phyloP scores from a whole-genome alignment of 768 basidiomycete species.

The Suillus plorans region DNA sequence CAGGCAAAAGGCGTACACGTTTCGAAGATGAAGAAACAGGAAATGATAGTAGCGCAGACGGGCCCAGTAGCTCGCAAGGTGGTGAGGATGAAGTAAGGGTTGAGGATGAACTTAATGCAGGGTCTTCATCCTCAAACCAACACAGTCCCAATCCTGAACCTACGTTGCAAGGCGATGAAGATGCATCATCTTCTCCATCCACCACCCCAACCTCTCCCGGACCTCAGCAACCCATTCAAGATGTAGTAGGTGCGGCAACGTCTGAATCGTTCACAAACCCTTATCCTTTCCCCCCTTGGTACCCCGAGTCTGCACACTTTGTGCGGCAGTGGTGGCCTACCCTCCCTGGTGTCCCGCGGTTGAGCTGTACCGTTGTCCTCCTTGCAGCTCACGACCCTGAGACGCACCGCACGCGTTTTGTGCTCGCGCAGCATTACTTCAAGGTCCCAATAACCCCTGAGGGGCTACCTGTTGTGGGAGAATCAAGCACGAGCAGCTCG shows the following conservation, averaged over 20 bases:
- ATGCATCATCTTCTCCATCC: not conserved
- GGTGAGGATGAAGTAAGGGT: constrained; percentile 10
- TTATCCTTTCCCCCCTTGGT: constrained; percentile 67
- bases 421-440: constrained; percentile 77
- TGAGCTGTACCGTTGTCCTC: constrained; percentile 72
- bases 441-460: constrained; percentile 53
- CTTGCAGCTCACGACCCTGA: constrained; percentile 61
- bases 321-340: constrained; percentile 83
- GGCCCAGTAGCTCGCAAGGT: not conserved
- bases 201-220: constrained; percentile 8
- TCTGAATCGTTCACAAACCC: constrained; percentile 45
- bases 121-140: constrained; percentile 10
- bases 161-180: not conserved
- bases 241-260: not conserved
- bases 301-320: constrained; percentile 73
- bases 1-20: not conserved
- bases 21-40: constrained; percentile 2
- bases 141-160: not conserved
- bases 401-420: constrained; percentile 59
- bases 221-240: constrained; percentile 11
- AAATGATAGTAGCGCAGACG: not conserved
- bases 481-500: constrained; percentile 7
- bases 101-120: constrained; percentile 11
- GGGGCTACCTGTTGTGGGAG: constrained; percentile 16
- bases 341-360: constrained; percentile 57